A percentile compares a stretch with the other conserved stretches of the same genome.
These are phyloP conservation scores for Colletotrichum coccodes DNA, from an alignment of 2,329 filamentous ascomycete genomes.

Conservation along the genomic window DNA sequence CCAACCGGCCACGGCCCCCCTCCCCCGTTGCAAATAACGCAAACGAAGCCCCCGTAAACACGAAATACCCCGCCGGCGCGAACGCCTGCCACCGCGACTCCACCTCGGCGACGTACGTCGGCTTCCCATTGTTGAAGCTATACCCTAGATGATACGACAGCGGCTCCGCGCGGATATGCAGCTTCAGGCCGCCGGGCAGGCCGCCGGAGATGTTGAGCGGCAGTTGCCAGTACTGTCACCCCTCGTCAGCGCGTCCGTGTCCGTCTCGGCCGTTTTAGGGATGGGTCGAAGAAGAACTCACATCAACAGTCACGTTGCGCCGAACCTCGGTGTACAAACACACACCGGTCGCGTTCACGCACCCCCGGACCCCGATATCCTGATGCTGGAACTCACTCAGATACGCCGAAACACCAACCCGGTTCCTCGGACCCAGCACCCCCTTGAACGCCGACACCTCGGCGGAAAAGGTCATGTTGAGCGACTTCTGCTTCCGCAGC, in stretches of 20 bases:
- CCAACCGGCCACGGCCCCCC: conserved; percentile 35
- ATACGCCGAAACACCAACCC: conserved; percentile 40
- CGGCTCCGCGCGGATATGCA: conserved; percentile 37
- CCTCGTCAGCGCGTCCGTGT: neutral
- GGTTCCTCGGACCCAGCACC: conserved; percentile 33
- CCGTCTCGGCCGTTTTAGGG: too few species aligned
- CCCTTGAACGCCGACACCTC: conserved; percentile 31
- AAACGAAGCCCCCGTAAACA: conserved; percentile 36
- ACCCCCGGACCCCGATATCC: conserved; percentile 39
- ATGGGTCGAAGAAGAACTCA: neutral
- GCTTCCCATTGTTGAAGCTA: conserved; percentile 7
- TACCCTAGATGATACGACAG: conserved; percentile 37
- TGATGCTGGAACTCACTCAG: conserved; percentile 38
- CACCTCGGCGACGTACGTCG: conserved; percentile 27
- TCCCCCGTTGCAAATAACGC: conserved; percentile 37
- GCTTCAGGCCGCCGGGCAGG: conserved; percentile 16
- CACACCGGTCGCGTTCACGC: conserved; percentile 33
- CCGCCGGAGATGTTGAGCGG: conserved; percentile 1
- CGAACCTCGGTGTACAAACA: conserved; percentile 29
- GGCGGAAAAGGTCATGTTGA: conserved; percentile 42
- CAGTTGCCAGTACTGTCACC: conserved; percentile 14
- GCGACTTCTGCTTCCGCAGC: conserved; percentile 40
- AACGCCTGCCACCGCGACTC: conserved; percentile 27
- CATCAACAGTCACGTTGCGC: conserved; percentile 17
- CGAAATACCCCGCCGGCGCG: conserved; percentile 22